Evolutionary conservation across 2,329 filamentous ascomycete genomes (phyloP).

Genomic region (Neurospora crassa): DNA sequence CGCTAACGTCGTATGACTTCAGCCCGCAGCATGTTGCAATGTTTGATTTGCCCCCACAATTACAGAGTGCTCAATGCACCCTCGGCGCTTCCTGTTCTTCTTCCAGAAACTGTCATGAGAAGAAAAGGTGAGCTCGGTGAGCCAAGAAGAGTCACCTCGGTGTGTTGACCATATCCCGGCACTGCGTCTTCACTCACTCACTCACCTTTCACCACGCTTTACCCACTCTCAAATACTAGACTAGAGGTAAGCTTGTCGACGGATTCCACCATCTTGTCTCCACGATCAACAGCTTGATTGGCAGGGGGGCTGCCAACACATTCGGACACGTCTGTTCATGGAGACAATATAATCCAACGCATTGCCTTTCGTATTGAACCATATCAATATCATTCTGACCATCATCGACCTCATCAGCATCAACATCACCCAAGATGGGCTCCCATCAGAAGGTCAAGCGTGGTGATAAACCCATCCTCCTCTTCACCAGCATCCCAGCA

Average conservation of each 20-base stretch:
- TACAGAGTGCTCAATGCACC: background rate
- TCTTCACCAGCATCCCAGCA: conserved; percentile 27
- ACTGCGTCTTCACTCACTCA: background rate
- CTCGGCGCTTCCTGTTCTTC: background rate
- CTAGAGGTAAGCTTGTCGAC: background rate
- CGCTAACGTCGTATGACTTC: background rate
- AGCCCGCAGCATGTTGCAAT: background rate
- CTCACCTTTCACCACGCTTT: background rate
- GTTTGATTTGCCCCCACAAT: background rate
- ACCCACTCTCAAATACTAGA: background rate
- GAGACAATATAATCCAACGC: background rate
- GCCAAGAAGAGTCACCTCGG: background rate
- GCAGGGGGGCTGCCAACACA: background rate
- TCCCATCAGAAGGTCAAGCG: background rate
- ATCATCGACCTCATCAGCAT: background rate
- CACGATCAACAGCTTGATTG: background rate
- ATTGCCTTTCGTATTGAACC: background rate
- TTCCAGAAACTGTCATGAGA: background rate
- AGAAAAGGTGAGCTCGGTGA: background rate
- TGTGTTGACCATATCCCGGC: background rate
- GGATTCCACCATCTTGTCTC: background rate
- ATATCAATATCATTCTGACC: background rate
- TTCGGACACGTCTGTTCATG: background rate
- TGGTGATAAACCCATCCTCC: conserved; percentile 12
- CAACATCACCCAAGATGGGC: background rate